A percentile compares a stretch with the other conserved stretches of the same genome.
Conservation (phyloP, 2,329 filamentous ascomycete genomes). For the Diplodia seriata region DNA sequence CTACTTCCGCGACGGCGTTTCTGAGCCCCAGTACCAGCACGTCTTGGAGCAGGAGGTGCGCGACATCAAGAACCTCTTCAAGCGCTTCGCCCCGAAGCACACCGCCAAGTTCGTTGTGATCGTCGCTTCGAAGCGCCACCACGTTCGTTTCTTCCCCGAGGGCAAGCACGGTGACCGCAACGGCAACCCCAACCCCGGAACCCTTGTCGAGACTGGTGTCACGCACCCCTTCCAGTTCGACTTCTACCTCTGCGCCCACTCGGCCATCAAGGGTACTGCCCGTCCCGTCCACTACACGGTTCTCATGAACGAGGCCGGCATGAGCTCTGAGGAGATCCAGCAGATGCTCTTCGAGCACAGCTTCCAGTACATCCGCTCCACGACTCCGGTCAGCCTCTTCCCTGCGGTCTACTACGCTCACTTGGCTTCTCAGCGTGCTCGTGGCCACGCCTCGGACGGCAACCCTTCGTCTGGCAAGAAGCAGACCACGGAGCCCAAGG, state of each 20-base stretch:
- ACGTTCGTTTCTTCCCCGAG: slow-evolving; percentile 88
- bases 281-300: slow-evolving; percentile 93
- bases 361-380: slow-evolving; percentile 91
- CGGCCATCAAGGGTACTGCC: slow-evolving; percentile 91
- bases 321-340: slow-evolving; percentile 73
- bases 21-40: slow-evolving; percentile 81
- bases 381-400: slow-evolving; percentile 85
- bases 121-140: slow-evolving; percentile 91
- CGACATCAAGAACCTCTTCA: slow-evolving; percentile 64
- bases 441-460: slow-evolving; percentile 61
- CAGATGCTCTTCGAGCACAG: slow-evolving; percentile 93
- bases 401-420: slow-evolving; percentile 97
- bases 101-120: slow-evolving; percentile 80
- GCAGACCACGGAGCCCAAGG: slow-evolving; percentile 34
- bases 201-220: slow-evolving; percentile 85
- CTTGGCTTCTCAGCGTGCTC: slow-evolving; percentile 80
- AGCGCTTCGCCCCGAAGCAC: slow-evolving; percentile 42
- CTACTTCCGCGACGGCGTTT: slow-evolving; percentile 93
- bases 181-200: slow-evolving; percentile 83
- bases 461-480: slow-evolving; percentile 32
- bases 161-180: slow-evolving; percentile 69
- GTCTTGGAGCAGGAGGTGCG: slow-evolving; percentile 80
- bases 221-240: slow-evolving; percentile 91
- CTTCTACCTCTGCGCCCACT: slow-evolving; percentile 75
- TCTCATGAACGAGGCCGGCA: slow-evolving; percentile 78